Base-by-base conservation (phyloP, 257 asterid genomes). In the Lycium ferocissimum region DNA sequence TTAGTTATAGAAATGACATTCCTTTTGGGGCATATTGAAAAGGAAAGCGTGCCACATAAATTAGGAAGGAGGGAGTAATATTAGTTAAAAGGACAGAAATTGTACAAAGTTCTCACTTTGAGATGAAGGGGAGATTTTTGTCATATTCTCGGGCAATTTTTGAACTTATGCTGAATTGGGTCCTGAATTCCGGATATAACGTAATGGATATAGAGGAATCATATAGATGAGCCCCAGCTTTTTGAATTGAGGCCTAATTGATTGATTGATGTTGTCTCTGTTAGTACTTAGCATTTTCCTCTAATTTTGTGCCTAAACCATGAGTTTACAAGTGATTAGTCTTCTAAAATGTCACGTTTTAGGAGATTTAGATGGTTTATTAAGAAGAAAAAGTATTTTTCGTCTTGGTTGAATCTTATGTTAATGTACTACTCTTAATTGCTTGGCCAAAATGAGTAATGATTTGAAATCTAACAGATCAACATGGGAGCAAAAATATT, bases 401-500 rank as follows among this genome's bases (percentile, higher is more conserved):
- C 20, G 1, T 82, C 7, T 20, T 26, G 47, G 75, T 47, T 81
- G 54, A 62, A 63, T n/a, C 20, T 37, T 26, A 59, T 33, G 47
- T 53, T 80, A 17, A 3, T 82, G 72, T 26, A n/a, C 5, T 40
- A 53, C 45, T 49, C 56, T 47, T 45, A 18, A 18, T 75, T 45
- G 76, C 5, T 53, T 20, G 56, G 65, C 63, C 9, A 49, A 62
- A 17, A 6, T 20, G 45, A 35, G 40, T 82, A 40, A 54, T 33
- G 10, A 17, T 49, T 80, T 80, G 15, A 40, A 61, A 38, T 70
- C 54, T 70, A 85, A 79, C 85, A 93, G 96, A 92, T 85, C 89
- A 89, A 87, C 51, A 93, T 96, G 98, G 97, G 95, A 47, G 83
- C 84, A 81, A 85, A 83, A 87, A 86, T 80, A 75, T 84, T 91